phyloP scores from a whole-genome alignment of 129 eudicot genomes.

The Mikania micrantha region DNA sequence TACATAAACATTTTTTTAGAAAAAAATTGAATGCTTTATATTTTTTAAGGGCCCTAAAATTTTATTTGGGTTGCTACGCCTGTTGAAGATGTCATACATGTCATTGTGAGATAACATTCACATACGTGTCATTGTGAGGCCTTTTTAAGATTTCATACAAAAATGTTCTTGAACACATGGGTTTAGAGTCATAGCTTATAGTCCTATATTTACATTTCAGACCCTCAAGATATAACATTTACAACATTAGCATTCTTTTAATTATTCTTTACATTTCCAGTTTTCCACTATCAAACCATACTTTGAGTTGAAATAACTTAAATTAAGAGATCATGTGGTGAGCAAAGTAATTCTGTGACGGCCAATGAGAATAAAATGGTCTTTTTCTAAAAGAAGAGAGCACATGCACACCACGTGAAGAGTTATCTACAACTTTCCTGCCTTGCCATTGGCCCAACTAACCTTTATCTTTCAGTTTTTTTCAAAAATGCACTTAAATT shows the following conservation, averaged over 20 bases:
- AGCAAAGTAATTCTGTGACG: not conserved
- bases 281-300: not conserved
- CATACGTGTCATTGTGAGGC: no score
- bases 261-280: no score
- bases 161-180: no score
- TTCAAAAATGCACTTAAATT: not conserved
- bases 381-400: constrained; percentile 23
- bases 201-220: no score
- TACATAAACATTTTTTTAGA: no score
- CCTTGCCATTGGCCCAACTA: constrained; percentile 21
- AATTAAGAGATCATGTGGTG: not conserved
- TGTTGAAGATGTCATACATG: no score
- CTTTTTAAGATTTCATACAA: no score
- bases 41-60: no score
- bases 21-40: no score
- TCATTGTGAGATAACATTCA: no score
- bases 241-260: not conserved
- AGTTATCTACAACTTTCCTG: constrained; percentile 3
- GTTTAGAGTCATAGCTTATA: no score
- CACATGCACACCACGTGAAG: constrained; percentile 26
- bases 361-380: constrained; percentile 18
- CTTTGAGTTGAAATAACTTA: not conserved
- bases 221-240: not conserved
- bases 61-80: no score
- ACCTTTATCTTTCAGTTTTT: constrained; percentile 7